Conservation (phyloP, 2,329 filamentous ascomycete species). For the Aspergillus vadensis region DNA sequence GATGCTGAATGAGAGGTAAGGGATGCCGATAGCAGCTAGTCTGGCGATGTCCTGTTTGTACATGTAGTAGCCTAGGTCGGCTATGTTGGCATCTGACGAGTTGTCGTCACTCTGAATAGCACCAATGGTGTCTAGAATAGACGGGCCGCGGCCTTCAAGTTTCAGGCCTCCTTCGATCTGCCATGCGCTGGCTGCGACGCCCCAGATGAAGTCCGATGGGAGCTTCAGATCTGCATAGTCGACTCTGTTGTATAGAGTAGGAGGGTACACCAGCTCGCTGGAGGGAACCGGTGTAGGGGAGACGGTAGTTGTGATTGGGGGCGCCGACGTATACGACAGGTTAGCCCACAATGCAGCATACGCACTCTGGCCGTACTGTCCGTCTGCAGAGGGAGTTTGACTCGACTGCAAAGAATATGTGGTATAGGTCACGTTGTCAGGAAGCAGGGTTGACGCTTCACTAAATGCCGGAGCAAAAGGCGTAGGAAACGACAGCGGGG, state of each 20-base stretch:
- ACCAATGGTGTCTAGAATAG: constrained; percentile 41
- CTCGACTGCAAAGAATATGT: constrained; percentile 3
- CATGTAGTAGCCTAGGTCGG: constrained; percentile 53
- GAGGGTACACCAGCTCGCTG: constrained; percentile 58
- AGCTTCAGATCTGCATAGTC: constrained; percentile 23
- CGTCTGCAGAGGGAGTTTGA: background rate
- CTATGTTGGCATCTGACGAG: constrained; percentile 50
- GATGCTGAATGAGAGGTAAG: constrained; percentile 49
- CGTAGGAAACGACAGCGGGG: constrained; percentile 4
- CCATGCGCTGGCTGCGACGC: constrained; percentile 45
- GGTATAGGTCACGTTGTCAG: constrained; percentile 5
- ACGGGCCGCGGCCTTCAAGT: constrained; percentile 44
- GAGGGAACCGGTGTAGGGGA: constrained; percentile 57
- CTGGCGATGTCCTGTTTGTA: constrained; percentile 52
- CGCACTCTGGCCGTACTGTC: constrained; percentile 40
- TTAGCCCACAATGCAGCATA: constrained; percentile 42
- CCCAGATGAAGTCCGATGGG: constrained; percentile 46
- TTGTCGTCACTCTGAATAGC: constrained; percentile 23
- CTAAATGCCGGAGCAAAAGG: constrained; percentile 4
- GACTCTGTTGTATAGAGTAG: constrained; percentile 52
- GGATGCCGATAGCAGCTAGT: constrained; percentile 42
- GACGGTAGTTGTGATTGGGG: constrained; percentile 55
- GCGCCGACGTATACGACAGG: constrained; percentile 38
- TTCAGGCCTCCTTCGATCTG: constrained; percentile 50
- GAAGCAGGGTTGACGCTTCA: constrained; percentile 4